These are phyloP conservation scores for Citrus inodora DNA, from an alignment of 345 rosid genomes.

Conservation along the genomic window DNA sequence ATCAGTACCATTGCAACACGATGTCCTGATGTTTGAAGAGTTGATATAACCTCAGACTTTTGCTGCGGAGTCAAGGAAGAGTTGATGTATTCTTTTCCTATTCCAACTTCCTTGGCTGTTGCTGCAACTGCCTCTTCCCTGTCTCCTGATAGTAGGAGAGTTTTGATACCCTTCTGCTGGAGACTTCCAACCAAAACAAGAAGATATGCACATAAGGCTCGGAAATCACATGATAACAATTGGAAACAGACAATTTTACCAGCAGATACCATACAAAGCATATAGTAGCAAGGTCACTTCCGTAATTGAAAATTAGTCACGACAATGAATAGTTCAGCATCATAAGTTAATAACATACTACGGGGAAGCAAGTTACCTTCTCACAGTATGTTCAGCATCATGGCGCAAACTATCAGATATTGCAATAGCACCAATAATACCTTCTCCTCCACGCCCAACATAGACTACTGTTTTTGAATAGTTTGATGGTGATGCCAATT, in stretches of 20 bases:
- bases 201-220: slow-evolving; percentile 7
- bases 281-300: neutral
- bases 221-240: neutral
- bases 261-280: neutral
- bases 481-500: slow-evolving; percentile 37
- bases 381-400: slow-evolving; percentile 79
- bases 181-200: slow-evolving; percentile 46
- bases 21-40: slow-evolving; percentile 81
- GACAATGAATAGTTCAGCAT: neutral
- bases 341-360: neutral
- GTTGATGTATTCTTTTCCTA: slow-evolving; percentile 50
- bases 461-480: slow-evolving; percentile 79
- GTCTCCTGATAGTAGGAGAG: slow-evolving; percentile 85
- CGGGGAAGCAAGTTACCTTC: slow-evolving; percentile 43
- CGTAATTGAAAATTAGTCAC: neutral
- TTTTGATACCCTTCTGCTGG: slow-evolving; percentile 75
- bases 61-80: slow-evolving; percentile 77
- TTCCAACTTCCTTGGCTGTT: slow-evolving; percentile 70
- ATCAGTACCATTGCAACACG: slow-evolving; percentile 72
- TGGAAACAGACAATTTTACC: neutral
- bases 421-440: slow-evolving; percentile 85
- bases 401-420: slow-evolving; percentile 70
- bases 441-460: slow-evolving; percentile 86
- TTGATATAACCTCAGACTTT: slow-evolving; percentile 61
- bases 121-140: slow-evolving; percentile 97